Percentiles rank a stretch among this genome's conserved stretches.
phyloP scores from a whole-genome alignment of 768 basidiomycete species.

The Scleroderma citrinum region DNA sequence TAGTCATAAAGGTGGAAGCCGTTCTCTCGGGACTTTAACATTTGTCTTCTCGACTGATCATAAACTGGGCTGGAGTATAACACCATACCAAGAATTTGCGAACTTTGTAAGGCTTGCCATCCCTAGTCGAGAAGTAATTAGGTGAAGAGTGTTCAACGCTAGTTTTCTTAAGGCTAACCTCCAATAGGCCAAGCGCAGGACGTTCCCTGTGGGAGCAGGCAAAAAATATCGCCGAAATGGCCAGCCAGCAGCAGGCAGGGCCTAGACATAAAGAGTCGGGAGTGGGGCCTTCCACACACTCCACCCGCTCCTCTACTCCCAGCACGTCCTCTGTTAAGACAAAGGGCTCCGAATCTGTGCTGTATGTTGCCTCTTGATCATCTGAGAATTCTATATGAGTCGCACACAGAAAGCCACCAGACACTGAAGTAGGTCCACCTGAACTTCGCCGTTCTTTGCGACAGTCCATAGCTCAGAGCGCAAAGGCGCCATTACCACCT shows the following conservation, averaged over 20 bases:
- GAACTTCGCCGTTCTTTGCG: conserved; percentile 33
- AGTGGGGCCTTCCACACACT: neutral
- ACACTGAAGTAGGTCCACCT: conserved; percentile 5
- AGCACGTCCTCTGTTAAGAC: conserved; percentile 14
- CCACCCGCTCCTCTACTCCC: conserved; percentile 12
- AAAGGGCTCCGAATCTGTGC: conserved; percentile 4
- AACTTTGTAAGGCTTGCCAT: conserved; percentile 7
- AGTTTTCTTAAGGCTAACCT: neutral
- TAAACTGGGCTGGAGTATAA: conserved; percentile 11
- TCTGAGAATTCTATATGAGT: neutral
- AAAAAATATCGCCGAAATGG: conserved; percentile 9
- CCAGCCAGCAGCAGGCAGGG: conserved; percentile 5
- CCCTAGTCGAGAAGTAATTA: neutral
- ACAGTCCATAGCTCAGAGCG: conserved; percentile 22
- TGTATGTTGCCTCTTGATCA: conserved; percentile 10
- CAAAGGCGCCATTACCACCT: conserved; percentile 11
- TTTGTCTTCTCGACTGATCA: conserved; percentile 19
- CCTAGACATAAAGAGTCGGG: neutral
- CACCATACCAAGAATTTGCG: conserved; percentile 19
- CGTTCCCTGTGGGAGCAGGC: conserved; percentile 11
- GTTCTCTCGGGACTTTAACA: conserved; percentile 5
- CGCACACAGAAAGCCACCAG: conserved; percentile 8
- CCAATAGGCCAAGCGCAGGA: conserved; percentile 13
- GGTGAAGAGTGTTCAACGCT: conserved; percentile 10
- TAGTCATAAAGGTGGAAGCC: conserved; percentile 11